phyloP scores from a whole-genome alignment of 202 grass and related monocot species.

The Schoenoplectus tabernaemontani region DNA sequence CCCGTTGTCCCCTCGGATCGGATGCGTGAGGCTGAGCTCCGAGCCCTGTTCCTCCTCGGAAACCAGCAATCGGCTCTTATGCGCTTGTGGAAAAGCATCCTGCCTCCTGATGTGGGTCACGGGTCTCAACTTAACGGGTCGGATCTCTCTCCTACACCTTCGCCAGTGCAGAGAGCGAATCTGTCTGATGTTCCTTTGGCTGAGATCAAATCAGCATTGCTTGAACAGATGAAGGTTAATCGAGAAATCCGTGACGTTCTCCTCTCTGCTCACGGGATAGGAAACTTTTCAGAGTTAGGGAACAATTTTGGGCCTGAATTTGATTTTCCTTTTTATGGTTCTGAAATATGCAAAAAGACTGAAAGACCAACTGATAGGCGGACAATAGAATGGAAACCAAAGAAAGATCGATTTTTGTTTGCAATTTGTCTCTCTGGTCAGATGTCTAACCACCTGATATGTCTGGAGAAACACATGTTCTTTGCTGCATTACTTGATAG shows the following conservation, averaged over 20 bases:
- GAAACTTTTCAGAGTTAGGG: constrained; percentile 22
- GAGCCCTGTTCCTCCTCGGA: constrained; percentile 62
- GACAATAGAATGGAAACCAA: constrained; percentile 89
- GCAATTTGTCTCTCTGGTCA: constrained; percentile 80
- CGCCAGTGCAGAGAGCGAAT: not conserved
- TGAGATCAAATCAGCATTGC: constrained; percentile 49
- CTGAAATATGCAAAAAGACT: constrained; percentile 39
- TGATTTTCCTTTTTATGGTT: constrained; percentile 30
- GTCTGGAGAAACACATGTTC: constrained; percentile 99
- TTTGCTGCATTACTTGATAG: constrained; percentile 68
- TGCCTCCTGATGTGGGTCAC: not conserved
- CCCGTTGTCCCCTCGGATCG: constrained; percentile 33
- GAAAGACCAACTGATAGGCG: constrained; percentile 38
- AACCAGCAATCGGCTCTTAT: constrained; percentile 60
- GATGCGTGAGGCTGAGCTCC: constrained; percentile 81
- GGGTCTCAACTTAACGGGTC: constrained; percentile 16
- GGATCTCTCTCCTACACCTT: constrained; percentile 24
- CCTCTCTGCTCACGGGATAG: constrained; percentile 52
- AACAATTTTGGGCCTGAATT: constrained; percentile 33
- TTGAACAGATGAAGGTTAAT: constrained; percentile 70
- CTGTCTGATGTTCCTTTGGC: constrained; percentile 24
- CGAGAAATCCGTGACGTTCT: constrained; percentile 60
- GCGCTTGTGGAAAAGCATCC: constrained; percentile 49
- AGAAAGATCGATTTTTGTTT: constrained; percentile 63
- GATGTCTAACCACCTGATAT: constrained; percentile 98